A percentile compares a stretch with the other conserved stretches of the same genome.
Conservation (phyloP, 345 rosid genomes). For the Eucalyptus urophylla region DNA sequence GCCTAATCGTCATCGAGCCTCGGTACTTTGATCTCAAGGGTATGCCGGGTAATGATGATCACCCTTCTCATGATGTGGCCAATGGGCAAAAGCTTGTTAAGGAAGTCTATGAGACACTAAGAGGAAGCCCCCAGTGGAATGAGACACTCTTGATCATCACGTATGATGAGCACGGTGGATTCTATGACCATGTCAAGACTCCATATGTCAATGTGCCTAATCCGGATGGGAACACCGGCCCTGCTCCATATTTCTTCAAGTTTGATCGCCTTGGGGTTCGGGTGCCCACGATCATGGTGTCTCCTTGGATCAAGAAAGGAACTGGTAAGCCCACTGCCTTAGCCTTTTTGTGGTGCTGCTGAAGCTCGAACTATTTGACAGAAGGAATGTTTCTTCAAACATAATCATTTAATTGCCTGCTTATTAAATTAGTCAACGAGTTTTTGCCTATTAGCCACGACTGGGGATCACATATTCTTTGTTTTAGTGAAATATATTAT, state of each 20-base stretch:
- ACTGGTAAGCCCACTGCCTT: constrained; percentile 35
- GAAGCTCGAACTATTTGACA: background rate
- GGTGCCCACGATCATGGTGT: constrained; percentile 83
- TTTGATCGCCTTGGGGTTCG: constrained; percentile 92
- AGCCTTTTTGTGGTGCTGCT: background rate
- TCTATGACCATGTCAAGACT: constrained; percentile 86
- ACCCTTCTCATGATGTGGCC: constrained; percentile 90
- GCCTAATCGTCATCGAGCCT: constrained; percentile 75
- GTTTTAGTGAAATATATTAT: background rate
- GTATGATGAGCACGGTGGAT: constrained; percentile 95
- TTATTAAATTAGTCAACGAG: background rate
- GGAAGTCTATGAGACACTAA: constrained; percentile 77
- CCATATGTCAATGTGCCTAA: constrained; percentile 65
- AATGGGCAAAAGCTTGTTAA: constrained; percentile 73
- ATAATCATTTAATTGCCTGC: background rate
- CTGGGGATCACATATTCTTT: background rate
- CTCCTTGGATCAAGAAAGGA: constrained; percentile 96
- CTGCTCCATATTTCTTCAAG: constrained; percentile 85
- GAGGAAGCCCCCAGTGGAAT: constrained; percentile 94
- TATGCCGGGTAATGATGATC: constrained; percentile 77
- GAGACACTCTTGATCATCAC: constrained; percentile 76
- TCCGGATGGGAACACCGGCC: constrained; percentile 91
- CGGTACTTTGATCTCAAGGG: constrained; percentile 72
- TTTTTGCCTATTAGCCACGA: background rate
- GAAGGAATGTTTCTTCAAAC: background rate